Evolutionary conservation across 2,329 filamentous ascomycete genomes (phyloP).

Genomic region (Colletotrichum eleusines): DNA sequence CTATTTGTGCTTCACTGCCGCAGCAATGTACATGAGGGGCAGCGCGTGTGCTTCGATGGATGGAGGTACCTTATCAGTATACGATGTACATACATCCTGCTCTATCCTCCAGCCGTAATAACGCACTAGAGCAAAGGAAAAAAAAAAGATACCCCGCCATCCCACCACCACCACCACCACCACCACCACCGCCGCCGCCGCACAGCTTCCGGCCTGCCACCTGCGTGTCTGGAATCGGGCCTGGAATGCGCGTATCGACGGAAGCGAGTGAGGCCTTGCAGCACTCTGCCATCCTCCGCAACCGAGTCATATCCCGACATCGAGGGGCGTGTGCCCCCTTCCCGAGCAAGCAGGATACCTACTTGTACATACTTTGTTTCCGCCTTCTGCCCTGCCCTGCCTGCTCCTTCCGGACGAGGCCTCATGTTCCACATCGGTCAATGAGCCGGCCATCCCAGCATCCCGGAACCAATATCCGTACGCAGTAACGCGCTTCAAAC

Average conservation of each 20-base stretch:
- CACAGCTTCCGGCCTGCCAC: slow-evolving; percentile 13
- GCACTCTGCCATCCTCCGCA: slow-evolving; percentile 18
- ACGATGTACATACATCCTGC: no score
- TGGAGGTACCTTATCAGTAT: no score
- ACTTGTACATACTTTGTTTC: background rate
- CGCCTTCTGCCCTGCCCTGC: background rate
- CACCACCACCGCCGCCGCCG: background rate
- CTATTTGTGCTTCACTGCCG: background rate
- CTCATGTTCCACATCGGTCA: background rate
- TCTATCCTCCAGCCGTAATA: no score
- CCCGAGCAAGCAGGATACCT: background rate
- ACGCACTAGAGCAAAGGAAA: background rate
- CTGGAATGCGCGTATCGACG: slow-evolving; percentile 21
- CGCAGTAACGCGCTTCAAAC: background rate
- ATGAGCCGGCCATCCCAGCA: background rate
- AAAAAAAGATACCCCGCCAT: background rate
- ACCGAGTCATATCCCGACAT: slow-evolving; percentile 25
- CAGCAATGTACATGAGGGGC: background rate
- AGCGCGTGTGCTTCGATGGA: background rate
- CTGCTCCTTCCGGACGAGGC: background rate
- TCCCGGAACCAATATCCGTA: background rate
- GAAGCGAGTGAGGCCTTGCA: background rate
- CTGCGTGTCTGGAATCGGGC: slow-evolving; percentile 25
- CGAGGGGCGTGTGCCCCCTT: no score
- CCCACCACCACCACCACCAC: no score